phyloP scores from a whole-genome alignment of 768 basidiomycete genomes.

The Lactifluus rugatus region DNA sequence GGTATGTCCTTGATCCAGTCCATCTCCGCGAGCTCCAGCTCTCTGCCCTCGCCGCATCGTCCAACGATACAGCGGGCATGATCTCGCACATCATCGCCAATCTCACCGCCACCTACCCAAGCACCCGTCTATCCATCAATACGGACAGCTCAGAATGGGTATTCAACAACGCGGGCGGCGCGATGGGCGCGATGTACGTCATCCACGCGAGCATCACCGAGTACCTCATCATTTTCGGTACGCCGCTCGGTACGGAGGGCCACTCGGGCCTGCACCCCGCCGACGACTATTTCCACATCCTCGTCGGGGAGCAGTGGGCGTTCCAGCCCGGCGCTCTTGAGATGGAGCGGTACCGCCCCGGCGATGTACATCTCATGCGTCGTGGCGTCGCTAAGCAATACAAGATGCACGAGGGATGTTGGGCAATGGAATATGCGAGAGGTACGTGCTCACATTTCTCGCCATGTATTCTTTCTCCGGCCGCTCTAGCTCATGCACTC shows the following conservation, averaged over 20 bases:
- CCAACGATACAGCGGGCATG: slow-evolving; percentile 61
- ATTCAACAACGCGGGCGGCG: slow-evolving; percentile 94
- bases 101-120: slow-evolving; percentile 63
- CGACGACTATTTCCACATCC: slow-evolving; percentile 97
- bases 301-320: slow-evolving; percentile 92
- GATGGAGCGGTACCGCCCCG: slow-evolving; percentile 78
- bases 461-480: neutral
- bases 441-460: slow-evolving; percentile 45
- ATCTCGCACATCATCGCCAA: slow-evolving; percentile 74
- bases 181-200: slow-evolving; percentile 97
- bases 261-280: slow-evolving; percentile 91
- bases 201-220: slow-evolving; percentile 96
- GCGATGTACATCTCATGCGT: slow-evolving; percentile 75
- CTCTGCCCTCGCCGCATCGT: slow-evolving; percentile 57
- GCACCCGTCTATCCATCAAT: slow-evolving; percentile 44
- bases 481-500: no score
- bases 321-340: slow-evolving; percentile 72
- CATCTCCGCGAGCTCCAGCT: slow-evolving; percentile 64
- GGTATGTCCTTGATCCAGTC: slow-evolving; percentile 77
- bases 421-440: slow-evolving; percentile 89
- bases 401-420: slow-evolving; percentile 95
- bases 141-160: slow-evolving; percentile 75
- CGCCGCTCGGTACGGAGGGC: slow-evolving; percentile 94
- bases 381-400: slow-evolving; percentile 90
- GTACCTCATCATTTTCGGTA: slow-evolving; percentile 93